Evolutionary conservation across 345 rosid species (phyloP).

Genomic region (Erucastrum elatum): DNA sequence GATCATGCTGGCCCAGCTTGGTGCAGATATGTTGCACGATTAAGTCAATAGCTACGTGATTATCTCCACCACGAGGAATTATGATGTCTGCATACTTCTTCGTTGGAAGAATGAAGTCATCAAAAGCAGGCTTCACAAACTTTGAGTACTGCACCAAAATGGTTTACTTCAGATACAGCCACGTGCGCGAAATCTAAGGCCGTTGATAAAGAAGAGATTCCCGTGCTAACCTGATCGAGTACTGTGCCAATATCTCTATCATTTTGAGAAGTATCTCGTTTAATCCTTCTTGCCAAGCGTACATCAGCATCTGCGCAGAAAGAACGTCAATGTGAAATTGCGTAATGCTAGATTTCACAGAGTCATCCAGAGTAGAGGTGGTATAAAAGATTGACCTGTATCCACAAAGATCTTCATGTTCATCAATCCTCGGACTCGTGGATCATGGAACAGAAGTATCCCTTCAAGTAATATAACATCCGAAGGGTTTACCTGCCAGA

Average conservation of each 20-base stretch:
- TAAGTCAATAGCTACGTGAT: conserved; percentile 90
- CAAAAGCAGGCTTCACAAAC: conserved; percentile 94
- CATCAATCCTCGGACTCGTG: conserved; percentile 79
- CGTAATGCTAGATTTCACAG: background rate
- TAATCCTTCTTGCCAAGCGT: conserved; percentile 90
- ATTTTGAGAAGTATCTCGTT: conserved; percentile 84
- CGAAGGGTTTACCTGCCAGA: conserved; percentile 82
- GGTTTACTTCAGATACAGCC: background rate
- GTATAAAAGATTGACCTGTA: conserved; percentile 57
- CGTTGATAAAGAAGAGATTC: background rate
- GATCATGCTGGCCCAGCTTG: conserved; percentile 93
- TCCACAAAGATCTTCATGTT: conserved; percentile 96
- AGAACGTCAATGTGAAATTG: conserved; percentile 19
- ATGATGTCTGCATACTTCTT: conserved; percentile 92
- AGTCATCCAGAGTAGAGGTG: background rate
- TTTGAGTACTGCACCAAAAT: conserved; percentile 78
- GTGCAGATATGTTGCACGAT: conserved; percentile 92
- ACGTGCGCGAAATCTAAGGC: background rate
- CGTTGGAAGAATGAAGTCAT: conserved; percentile 96
- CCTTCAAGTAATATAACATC: conserved; percentile 91
- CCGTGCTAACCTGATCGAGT: conserved; percentile 73
- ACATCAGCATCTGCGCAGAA: conserved; percentile 95
- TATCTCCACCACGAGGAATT: conserved; percentile 97
- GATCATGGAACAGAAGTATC: conserved; percentile 82
- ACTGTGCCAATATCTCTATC: conserved; percentile 78